These are phyloP conservation scores for Papiliotrema flavescens DNA, from an alignment of 1,284 basidiomycete species.

Conservation along the genomic window DNA sequence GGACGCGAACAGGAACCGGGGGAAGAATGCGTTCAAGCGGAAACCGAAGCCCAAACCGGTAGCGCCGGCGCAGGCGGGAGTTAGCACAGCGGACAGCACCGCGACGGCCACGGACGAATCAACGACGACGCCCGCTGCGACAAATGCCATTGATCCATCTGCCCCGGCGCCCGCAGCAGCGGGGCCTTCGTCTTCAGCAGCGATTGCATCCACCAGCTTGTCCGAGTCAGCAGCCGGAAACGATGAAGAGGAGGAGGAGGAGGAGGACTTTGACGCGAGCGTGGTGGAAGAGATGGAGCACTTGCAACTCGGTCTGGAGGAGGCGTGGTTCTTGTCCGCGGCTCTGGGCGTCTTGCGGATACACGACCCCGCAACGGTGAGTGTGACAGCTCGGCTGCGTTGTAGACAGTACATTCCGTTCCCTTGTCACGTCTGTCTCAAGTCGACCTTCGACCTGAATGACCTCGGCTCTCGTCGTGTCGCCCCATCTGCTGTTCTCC, in stretches of 20 bases:
- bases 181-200: no score
- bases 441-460: no score
- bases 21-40: conserved; percentile 37
- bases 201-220: no score
- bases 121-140: not conserved
- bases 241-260: conserved; percentile 45
- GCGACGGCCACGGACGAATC: not conserved
- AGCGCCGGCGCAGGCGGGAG: not conserved
- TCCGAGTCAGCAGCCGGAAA: conserved; percentile 54
- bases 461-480: no score
- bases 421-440: no score
- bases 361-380: conserved; percentile 61
- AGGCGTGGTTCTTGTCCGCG: conserved; percentile 88
- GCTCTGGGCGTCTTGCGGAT: conserved; percentile 80
- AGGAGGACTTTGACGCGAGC: conserved; percentile 52
- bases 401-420: no score
- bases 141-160: not conserved
- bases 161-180: not conserved
- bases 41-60: conserved; percentile 15
- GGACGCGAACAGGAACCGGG: conserved; percentile 43
- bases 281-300: conserved; percentile 74
- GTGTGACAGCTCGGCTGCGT: conserved; percentile 23
- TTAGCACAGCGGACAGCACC: not conserved
- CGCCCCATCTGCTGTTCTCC: not conserved
- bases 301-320: conserved; percentile 84